A percentile compares a stretch with the other conserved stretches of the same genome.
Evolutionary conservation across 352 stramenopile species (phyloP).

Genomic region (Aphanomyces invadans): DNA sequence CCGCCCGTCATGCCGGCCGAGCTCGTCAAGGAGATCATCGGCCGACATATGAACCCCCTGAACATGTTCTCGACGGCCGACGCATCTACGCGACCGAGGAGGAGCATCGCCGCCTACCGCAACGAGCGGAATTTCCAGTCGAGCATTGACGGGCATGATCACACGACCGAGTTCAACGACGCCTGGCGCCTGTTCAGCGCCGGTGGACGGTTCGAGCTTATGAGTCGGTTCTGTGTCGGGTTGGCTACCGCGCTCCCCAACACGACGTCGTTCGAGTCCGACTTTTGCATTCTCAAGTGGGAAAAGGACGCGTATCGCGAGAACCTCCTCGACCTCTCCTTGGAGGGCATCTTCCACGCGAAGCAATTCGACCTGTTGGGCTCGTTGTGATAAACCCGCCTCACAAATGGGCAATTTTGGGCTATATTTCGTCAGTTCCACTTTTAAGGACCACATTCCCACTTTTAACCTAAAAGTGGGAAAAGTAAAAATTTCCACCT

Average conservation of each 20-base stretch:
- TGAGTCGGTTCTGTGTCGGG: slow-evolving; percentile 35
- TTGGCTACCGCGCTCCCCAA: slow-evolving; percentile 42
- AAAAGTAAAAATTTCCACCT: too few species aligned
- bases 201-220: too few species aligned
- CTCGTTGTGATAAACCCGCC: too few species aligned
- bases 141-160: slow-evolving; percentile 1
- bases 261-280: slow-evolving; percentile 31
- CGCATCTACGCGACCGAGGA: slow-evolving; percentile 2
- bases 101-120: neutral
- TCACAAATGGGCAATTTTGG: too few species aligned
- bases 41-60: neutral
- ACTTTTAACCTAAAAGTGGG: too few species aligned
- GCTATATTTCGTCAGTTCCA: too few species aligned
- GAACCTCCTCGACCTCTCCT: slow-evolving; percentile 50
- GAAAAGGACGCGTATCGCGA: slow-evolving; percentile 56
- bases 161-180: neutral
- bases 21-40: neutral
- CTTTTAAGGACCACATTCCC: too few species aligned
- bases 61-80: neutral
- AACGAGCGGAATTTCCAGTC: neutral
- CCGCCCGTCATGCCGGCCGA: neutral
- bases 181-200: neutral
- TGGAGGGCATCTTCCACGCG: slow-evolving; percentile 61
- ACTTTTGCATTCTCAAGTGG: slow-evolving; percentile 47
- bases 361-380: too few species aligned